Evolutionary conservation across 176 grass and related monocot species (phyloP), one percentile per base, ranked within the genome.

Genomic region (Eragrostis nindensis): DNA sequence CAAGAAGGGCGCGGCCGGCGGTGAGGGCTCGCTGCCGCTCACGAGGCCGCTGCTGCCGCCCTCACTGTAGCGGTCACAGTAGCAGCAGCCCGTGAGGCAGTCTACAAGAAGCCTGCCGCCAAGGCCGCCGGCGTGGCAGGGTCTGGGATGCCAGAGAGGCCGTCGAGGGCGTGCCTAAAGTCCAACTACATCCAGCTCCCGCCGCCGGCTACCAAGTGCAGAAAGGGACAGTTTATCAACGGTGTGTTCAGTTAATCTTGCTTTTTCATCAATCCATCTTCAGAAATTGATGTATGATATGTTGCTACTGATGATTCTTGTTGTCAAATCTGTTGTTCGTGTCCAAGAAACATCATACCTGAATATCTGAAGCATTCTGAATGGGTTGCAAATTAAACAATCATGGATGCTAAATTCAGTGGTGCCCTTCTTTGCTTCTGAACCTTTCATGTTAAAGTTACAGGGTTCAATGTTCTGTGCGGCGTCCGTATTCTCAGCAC

Each of bases 391-490:
- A 7, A n/a, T n/a, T n/a, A n/a, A 62, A 36, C 4, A 36, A 52
- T 44, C 42, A 24, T 67, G 27, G 49, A 46, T 72, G 49, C 17
- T 25, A 44, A 68, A 30, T 17, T 11, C 12, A 36, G 32, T 61
- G 24, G 41, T 18, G 49, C 40, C 6, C 22, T 14, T 18, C 1
- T 10, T 59, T 67, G 25, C 32, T 25, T 84, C 15, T 89, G 40
- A 68, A 76, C 6, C 17, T 63, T 38, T 59, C 19, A 44, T 53
- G 42, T 18, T 70, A 7, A 19, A 29, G 57, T 67, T 71, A 0
- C 30, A 96, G 93, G 90, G 46, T 57, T 93, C 26, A 96, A 96
- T 84, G 93, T 93, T 66, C 68, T 96, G 0, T 90, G 85, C 32
- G 93, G 90, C 7, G 90, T 93, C 3, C 85, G 93, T 32, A 70